A percentile compares a stretch with the other conserved stretches of the same genome.
phyloP scores from a whole-genome alignment of 2,329 filamentous ascomycete genomes.

The Fusarium paranaense region DNA sequence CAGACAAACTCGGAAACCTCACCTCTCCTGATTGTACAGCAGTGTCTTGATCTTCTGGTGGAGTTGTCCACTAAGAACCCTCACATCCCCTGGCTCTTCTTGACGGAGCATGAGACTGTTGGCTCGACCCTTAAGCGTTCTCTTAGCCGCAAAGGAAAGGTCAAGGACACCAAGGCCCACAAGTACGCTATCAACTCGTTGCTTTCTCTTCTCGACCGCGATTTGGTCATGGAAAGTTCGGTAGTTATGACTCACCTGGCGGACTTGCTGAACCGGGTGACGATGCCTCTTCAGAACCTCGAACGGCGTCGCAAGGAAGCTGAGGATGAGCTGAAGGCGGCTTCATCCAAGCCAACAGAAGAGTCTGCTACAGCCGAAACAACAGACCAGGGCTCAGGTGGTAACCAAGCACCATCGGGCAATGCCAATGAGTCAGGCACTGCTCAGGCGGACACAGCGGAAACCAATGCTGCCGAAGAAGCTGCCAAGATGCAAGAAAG shows the following conservation, averaged over 20 bases:
- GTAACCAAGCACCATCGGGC: constrained; percentile 49
- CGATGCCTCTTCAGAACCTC: constrained; percentile 82
- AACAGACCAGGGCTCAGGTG: constrained; percentile 35
- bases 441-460: constrained; percentile 40
- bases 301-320: constrained; percentile 86
- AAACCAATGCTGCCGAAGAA: constrained; percentile 43
- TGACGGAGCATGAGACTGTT: constrained; percentile 89
- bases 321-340: constrained; percentile 63
- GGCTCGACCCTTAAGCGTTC: constrained; percentile 81
- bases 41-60: constrained; percentile 87
- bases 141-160: constrained; percentile 85
- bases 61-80: constrained; percentile 87
- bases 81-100: constrained; percentile 90
- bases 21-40: constrained; percentile 93
- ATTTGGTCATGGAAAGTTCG: constrained; percentile 96
- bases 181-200: constrained; percentile 95
- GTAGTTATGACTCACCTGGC: constrained; percentile 95
- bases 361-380: constrained; percentile 46
- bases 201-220: constrained; percentile 88
- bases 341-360: constrained; percentile 50
- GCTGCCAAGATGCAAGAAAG: constrained; percentile 50
- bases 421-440: constrained; percentile 36
- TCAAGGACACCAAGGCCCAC: constrained; percentile 83
- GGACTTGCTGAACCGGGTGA: constrained; percentile 87
- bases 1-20: constrained; percentile 86